These are phyloP conservation scores for Thalia dealbata DNA, from an alignment of 176 grass and related monocot genomes.

Conservation along the genomic window DNA sequence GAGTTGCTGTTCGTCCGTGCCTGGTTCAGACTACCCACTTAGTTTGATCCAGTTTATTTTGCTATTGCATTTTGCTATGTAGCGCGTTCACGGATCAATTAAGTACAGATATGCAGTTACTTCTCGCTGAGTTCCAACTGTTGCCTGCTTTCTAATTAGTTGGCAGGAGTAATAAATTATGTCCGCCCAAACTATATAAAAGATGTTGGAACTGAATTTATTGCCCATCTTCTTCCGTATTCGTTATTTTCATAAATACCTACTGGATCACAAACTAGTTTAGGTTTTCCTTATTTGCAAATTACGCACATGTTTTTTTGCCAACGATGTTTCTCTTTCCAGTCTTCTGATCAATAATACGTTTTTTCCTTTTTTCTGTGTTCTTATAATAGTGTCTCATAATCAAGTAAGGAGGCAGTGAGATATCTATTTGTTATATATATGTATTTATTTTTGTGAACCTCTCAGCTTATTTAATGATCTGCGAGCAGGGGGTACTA, in stretches of 20 bases:
- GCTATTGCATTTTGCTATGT: background rate
- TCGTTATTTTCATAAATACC: background rate
- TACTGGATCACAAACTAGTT: background rate
- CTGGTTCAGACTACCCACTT: background rate
- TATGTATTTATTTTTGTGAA: background rate
- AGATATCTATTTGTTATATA: background rate
- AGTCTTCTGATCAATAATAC: background rate
- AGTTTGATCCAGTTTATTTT: too few species aligned
- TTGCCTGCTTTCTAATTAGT: background rate
- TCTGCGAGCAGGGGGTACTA: constrained; percentile 58
- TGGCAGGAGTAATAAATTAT: background rate
- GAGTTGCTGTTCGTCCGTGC: background rate
- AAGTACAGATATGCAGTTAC: background rate
- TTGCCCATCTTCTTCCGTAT: background rate
- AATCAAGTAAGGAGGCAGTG: background rate
- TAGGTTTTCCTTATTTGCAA: background rate
- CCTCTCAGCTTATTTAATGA: background rate
- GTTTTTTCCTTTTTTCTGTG: background rate
- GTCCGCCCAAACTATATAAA: background rate
- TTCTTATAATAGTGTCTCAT: background rate
- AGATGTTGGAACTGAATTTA: background rate
- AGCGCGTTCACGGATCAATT: background rate
- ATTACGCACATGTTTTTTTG: background rate
- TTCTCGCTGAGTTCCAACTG: background rate
- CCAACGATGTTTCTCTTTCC: background rate